Evolutionary conservation across 2,329 filamentous ascomycete species (phyloP).

Genomic region (Ilyonectria sp.): DNA sequence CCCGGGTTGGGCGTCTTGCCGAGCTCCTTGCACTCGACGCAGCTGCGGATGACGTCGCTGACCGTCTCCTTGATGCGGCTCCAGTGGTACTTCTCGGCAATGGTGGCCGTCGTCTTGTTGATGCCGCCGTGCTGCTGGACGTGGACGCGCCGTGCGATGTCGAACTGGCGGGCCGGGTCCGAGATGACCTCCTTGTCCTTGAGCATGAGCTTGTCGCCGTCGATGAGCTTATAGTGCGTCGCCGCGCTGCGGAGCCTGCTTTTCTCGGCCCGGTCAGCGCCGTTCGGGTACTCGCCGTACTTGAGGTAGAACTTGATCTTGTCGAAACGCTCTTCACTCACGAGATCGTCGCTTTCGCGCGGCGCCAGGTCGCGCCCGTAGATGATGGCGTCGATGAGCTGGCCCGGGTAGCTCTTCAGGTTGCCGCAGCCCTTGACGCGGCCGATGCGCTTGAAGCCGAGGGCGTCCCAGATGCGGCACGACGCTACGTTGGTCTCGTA

Average conservation of each 20-base stretch:
- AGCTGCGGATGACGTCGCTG: slow-evolving; percentile 93
- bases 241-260: slow-evolving; percentile 92
- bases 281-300: slow-evolving; percentile 92
- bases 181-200: slow-evolving; percentile 98
- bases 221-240: slow-evolving; percentile 91
- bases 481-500: slow-evolving; percentile 95
- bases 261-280: slow-evolving; percentile 95
- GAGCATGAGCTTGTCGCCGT: slow-evolving; percentile 89
- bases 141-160: slow-evolving; percentile 87
- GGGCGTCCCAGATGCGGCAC: slow-evolving; percentile 91
- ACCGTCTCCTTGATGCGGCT: slow-evolving; percentile 98
- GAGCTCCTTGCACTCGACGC: slow-evolving; percentile 88
- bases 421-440: slow-evolving; percentile 81
- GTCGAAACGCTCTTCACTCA: slow-evolving; percentile 97
- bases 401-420: slow-evolving; percentile 77
- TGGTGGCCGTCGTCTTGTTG: slow-evolving; percentile 96
- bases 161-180: slow-evolving; percentile 90
- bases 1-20: slow-evolving; percentile 67
- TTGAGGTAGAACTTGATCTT: slow-evolving; percentile 99
- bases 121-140: slow-evolving; percentile 87
- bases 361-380: slow-evolving; percentile 77
- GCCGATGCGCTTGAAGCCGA: slow-evolving; percentile 94
- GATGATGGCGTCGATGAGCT: slow-evolving; percentile 82
- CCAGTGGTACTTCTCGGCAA: slow-evolving; percentile 97
- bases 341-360: slow-evolving; percentile 81